Conservation (phyloP, 306 rosid genomes). For the Quillaja saponaria region DNA sequence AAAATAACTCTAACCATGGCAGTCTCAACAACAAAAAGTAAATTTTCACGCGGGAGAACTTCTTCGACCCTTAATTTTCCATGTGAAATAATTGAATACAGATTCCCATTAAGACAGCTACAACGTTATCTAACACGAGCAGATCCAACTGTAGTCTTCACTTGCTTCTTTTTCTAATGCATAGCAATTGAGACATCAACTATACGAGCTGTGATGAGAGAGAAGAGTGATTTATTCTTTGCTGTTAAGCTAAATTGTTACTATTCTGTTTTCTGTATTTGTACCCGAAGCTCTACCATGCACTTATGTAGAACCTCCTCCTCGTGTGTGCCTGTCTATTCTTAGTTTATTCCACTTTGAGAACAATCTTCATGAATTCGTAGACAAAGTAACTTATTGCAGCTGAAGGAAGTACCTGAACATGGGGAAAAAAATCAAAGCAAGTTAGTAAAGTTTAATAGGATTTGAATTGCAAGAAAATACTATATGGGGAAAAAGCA, state of each 20-base stretch:
- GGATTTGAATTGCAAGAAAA: slow-evolving; percentile 17
- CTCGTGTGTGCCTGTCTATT: slow-evolving; percentile 28
- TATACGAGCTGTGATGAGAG: no score
- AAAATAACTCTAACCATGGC: no score
- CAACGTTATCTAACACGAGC: no score
- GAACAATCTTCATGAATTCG: slow-evolving; percentile 93
- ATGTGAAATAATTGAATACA: no score
- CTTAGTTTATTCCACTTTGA: slow-evolving; percentile 74
- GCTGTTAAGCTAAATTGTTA: not conserved
- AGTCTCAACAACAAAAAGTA: no score
- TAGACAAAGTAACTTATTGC: slow-evolving; percentile 89
- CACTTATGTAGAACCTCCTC: slow-evolving; percentile 26
- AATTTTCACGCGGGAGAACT: no score
- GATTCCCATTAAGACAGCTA: no score
- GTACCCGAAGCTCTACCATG: slow-evolving; percentile 7
- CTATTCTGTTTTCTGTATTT: slow-evolving; percentile 26
- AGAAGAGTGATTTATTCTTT: no score
- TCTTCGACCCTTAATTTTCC: no score
- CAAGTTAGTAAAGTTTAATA: slow-evolving; percentile 7
- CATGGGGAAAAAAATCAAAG: slow-evolving; percentile 11
- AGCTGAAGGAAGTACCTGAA: slow-evolving; percentile 98
- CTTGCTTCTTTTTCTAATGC: no score
- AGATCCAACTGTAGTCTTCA: no score
- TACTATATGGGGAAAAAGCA: slow-evolving; percentile 8
- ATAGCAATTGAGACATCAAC: no score